These are phyloP conservation scores for Wolfiporia cocos DNA, from an alignment of 1,284 basidiomycete species.

Conservation along the genomic window DNA sequence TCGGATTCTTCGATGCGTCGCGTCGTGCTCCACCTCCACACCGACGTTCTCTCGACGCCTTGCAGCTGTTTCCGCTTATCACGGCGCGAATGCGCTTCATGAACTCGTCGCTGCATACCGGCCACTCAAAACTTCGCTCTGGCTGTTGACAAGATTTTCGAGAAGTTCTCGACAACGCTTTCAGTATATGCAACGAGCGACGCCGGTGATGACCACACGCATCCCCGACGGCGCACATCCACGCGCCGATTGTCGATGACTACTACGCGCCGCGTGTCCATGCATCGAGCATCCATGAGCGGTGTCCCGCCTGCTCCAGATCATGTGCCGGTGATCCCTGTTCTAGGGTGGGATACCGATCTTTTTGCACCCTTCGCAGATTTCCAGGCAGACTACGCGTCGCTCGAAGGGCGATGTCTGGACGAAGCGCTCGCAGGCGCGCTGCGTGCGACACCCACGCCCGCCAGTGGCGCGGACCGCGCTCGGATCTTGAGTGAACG, in stretches of 20 bases:
- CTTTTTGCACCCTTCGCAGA: slow-evolving; percentile 91
- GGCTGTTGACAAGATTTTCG: slow-evolving; percentile 66
- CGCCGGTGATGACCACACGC: slow-evolving; percentile 19
- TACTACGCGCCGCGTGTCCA: slow-evolving; percentile 54
- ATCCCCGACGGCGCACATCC: slow-evolving; percentile 40
- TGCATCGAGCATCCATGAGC: slow-evolving; percentile 31
- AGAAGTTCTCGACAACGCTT: slow-evolving; percentile 48
- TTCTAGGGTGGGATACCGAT: slow-evolving; percentile 79
- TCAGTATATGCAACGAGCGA: slow-evolving; percentile 17
- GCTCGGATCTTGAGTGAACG: slow-evolving; percentile 68
- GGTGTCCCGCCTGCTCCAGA: slow-evolving; percentile 10
- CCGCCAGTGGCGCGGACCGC: slow-evolving; percentile 36
- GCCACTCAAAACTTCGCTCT: slow-evolving; percentile 79
- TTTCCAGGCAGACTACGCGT: slow-evolving; percentile 77
- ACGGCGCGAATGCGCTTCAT: slow-evolving; percentile 57
- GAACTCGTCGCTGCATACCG: slow-evolving; percentile 69
- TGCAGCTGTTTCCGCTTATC: slow-evolving; percentile 54
- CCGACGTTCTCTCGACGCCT: slow-evolving; percentile 74
- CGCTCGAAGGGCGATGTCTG: slow-evolving; percentile 68
- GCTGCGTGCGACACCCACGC: slow-evolving; percentile 24
- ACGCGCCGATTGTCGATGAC: slow-evolving; percentile 76
- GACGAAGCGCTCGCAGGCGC: slow-evolving; percentile 48
- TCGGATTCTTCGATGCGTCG: too few relatives aligned
- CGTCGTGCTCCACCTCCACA: too few relatives aligned
- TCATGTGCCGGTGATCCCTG: too few relatives aligned